A percentile compares a stretch with the other conserved stretches of the same genome.
Conservation (phyloP, 2,329 filamentous ascomycete genomes). For the Xylaria sp. region DNA sequence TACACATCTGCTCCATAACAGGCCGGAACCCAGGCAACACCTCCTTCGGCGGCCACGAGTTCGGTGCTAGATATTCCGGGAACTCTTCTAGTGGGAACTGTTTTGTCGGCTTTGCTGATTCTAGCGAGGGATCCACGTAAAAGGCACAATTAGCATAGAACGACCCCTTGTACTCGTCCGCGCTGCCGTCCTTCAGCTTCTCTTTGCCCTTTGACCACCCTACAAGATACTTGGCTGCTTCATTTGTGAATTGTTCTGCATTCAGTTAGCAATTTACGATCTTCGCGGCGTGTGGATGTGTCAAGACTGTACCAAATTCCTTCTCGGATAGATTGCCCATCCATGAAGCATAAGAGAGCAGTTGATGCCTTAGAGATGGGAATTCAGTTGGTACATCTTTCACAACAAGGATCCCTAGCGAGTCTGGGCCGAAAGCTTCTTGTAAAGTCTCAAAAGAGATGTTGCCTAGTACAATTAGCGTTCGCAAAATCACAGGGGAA, state of each 20-base stretch:
- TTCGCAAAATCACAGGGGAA: neutral
- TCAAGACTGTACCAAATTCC: constrained; percentile 69
- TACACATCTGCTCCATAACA: constrained; percentile 79
- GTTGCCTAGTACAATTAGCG: constrained; percentile 59
- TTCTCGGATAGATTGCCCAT: constrained; percentile 80
- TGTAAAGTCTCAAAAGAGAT: constrained; percentile 75
- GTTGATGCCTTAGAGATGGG: constrained; percentile 72
- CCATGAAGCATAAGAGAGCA: constrained; percentile 89
- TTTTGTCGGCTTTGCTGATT: constrained; percentile 68
- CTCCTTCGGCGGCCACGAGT: constrained; percentile 81
- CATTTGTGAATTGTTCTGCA: constrained; percentile 65
- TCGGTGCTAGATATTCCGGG: constrained; percentile 88
- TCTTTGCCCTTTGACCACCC: constrained; percentile 87
- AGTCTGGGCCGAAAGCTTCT: constrained; percentile 88
- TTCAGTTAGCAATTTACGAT: constrained; percentile 13
- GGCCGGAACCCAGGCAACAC: constrained; percentile 79
- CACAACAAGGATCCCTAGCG: constrained; percentile 92
- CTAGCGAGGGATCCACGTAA: constrained; percentile 71
- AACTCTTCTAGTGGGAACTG: constrained; percentile 71
- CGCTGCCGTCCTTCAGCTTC: constrained; percentile 78
- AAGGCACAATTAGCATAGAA: constrained; percentile 88
- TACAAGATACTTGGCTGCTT: constrained; percentile 70
- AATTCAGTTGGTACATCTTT: constrained; percentile 83
- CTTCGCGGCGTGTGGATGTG: neutral
- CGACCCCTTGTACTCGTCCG: constrained; percentile 83